A percentile compares a stretch with the other conserved stretches of the same genome.
phyloP scores from a whole-genome alignment of 1,284 basidiomycete species.

The Cryptococcus depauperatus region DNA sequence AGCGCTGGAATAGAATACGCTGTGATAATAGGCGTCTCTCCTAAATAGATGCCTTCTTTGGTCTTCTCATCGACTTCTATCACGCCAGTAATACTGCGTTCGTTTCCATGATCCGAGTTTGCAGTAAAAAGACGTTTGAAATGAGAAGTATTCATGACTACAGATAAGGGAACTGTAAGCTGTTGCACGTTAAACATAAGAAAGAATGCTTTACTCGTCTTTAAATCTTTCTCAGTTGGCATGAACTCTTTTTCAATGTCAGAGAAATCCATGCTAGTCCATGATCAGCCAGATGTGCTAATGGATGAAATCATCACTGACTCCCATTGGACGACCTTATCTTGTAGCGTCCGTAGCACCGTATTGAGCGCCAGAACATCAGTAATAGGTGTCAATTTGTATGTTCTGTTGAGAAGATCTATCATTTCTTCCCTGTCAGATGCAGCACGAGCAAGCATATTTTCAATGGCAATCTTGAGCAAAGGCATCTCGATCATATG shows the following conservation, averaged over 20 bases:
- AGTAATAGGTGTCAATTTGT: slow-evolving; percentile 67
- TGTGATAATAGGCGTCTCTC: slow-evolving; percentile 10
- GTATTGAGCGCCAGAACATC: slow-evolving; percentile 84
- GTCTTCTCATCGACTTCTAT: slow-evolving; percentile 42
- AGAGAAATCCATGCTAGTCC: slow-evolving; percentile 46
- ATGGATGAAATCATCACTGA: slow-evolving; percentile 30
- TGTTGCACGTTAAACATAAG: too few species aligned
- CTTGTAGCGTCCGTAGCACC: slow-evolving; percentile 78
- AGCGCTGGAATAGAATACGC: slow-evolving; percentile 14
- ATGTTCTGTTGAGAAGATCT: slow-evolving; percentile 66
- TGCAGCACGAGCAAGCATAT: slow-evolving; percentile 62
- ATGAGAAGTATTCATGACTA: slow-evolving; percentile 44
- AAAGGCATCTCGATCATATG: slow-evolving; percentile 19
- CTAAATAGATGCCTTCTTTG: slow-evolving; percentile 56
- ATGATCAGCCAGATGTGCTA: background rate
- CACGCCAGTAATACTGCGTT: slow-evolving; percentile 19
- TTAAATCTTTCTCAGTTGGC: slow-evolving; percentile 45
- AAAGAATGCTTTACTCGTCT: slow-evolving; percentile 35
- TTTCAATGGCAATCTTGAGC: slow-evolving; percentile 33
- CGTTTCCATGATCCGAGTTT: slow-evolving; percentile 41
- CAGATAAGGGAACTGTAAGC: too few species aligned
- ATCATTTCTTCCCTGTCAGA: slow-evolving; percentile 67
- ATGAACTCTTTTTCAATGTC: slow-evolving; percentile 50
- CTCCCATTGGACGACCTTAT: slow-evolving; percentile 92
- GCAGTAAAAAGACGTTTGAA: slow-evolving; percentile 51